Conservation (phyloP, 106 monocot species). For the Agapanthus africanus region DNA sequence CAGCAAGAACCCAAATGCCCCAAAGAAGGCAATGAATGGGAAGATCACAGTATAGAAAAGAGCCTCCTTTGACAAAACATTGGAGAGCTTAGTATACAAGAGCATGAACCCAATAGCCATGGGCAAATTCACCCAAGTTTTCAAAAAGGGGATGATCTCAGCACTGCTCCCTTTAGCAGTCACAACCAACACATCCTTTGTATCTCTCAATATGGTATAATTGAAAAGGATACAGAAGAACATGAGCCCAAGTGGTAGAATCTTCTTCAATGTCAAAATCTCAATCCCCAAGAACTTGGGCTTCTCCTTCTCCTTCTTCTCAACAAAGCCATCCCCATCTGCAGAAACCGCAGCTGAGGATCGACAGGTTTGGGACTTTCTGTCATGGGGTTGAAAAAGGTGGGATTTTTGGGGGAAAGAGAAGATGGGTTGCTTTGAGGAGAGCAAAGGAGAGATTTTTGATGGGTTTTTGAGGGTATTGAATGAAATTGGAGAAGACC, state of each 20-base stretch:
- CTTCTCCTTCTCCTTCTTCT: slow-evolving; percentile 24
- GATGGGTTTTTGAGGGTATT: neutral
- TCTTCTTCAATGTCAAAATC: slow-evolving; percentile 71
- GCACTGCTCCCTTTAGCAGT: slow-evolving; percentile 96
- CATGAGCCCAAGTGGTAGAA: slow-evolving; percentile 54
- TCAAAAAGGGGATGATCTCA: slow-evolving; percentile 94
- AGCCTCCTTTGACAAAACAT: slow-evolving; percentile 87
- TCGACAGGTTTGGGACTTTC: slow-evolving; percentile 4
- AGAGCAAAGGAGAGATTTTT: slow-evolving; percentile 9
- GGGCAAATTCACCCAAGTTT: slow-evolving; percentile 96
- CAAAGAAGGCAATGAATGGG: slow-evolving; percentile 90
- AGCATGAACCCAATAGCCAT: slow-evolving; percentile 98
- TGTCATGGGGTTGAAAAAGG: neutral
- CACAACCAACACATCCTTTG: slow-evolving; percentile 93
- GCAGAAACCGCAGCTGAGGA: slow-evolving; percentile 34
- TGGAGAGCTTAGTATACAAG: slow-evolving; percentile 84
- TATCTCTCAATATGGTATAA: slow-evolving; percentile 88
- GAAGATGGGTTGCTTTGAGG: no score
- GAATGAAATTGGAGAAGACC: slow-evolving; percentile 1
- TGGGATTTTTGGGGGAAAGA: neutral
- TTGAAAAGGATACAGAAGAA: slow-evolving; percentile 99
- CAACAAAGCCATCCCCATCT: slow-evolving; percentile 18
- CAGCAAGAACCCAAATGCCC: slow-evolving; percentile 68
- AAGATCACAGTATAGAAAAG: slow-evolving; percentile 84
- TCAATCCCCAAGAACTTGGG: slow-evolving; percentile 79